phyloP scores from a whole-genome alignment of 495 filamentous ascomycete genomes.

The Aspergillus bertholletiae region DNA sequence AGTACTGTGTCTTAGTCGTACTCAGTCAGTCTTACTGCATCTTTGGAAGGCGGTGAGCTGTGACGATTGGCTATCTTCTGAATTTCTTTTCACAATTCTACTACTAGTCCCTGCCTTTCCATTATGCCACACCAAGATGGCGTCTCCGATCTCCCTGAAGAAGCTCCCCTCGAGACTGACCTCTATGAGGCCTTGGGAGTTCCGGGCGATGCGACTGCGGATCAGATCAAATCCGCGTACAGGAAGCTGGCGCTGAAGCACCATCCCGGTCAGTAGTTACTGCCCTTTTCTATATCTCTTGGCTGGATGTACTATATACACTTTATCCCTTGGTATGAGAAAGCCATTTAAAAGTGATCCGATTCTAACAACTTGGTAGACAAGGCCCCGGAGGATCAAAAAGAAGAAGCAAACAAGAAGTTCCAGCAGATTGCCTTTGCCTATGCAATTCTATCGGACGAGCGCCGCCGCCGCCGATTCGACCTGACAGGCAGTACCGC shows the following conservation, averaged over 20 bases:
- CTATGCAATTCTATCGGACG: conserved; percentile 86
- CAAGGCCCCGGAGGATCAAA: conserved; percentile 63
- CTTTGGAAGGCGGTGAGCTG: background rate
- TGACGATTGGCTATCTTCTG: background rate
- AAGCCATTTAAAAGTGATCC: too few species aligned
- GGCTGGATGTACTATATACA: background rate
- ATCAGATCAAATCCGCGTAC: conserved; percentile 93
- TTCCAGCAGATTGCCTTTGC: conserved; percentile 94
- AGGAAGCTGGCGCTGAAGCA: conserved; percentile 82
- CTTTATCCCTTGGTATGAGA: too few species aligned
- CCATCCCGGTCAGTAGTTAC: conserved; percentile 69
- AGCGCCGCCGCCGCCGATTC: conserved; percentile 72
- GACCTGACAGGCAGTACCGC: conserved; percentile 84
- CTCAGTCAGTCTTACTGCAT: too few species aligned
- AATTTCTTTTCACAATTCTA: background rate
- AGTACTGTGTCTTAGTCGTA: too few species aligned
- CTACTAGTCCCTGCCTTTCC: background rate
- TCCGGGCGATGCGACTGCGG: conserved; percentile 62
- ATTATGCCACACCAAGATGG: conserved; percentile 7
- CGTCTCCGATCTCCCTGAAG: conserved; percentile 21
- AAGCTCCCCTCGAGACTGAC: conserved; percentile 58
- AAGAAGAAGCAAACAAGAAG: conserved; percentile 63
- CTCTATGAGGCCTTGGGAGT: conserved; percentile 87
- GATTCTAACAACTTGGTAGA: conserved; percentile 44
- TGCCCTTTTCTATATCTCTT: background rate